Percentiles rank a stretch among this genome's conserved stretches.
Evolutionary conservation across 2,329 filamentous ascomycete species (phyloP).

Genomic region (Hysterium pulicare): DNA sequence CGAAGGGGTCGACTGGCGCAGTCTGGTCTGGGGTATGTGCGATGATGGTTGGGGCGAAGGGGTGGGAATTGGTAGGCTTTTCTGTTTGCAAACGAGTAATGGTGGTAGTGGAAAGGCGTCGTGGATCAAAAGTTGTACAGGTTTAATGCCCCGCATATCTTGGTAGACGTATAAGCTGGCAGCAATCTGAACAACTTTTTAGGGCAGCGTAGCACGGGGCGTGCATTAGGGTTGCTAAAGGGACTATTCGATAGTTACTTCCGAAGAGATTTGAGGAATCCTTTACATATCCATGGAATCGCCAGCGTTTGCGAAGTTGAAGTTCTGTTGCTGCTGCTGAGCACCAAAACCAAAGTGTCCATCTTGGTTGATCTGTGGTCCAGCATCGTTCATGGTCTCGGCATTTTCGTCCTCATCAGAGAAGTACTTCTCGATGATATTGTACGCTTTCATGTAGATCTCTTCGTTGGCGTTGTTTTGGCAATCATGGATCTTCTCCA

Average conservation of each 20-base stretch:
- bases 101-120: constrained; percentile 11
- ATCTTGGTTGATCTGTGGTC: constrained; percentile 66
- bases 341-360: constrained; percentile 78
- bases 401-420: constrained; percentile 89
- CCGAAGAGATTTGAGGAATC: no score
- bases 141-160: no score
- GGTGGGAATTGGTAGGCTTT: constrained; percentile 10
- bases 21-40: constrained; percentile 13
- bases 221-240: no score
- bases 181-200: no score
- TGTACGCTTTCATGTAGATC: constrained; percentile 99
- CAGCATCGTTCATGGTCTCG: constrained; percentile 75
- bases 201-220: no score
- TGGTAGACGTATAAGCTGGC: no score
- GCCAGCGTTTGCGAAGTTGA: constrained; percentile 83
- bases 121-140: constrained; percentile 24
- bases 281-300: constrained; percentile 73
- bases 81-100: constrained; percentile 4
- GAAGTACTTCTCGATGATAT: constrained; percentile 99
- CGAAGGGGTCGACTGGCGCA: constrained; percentile 22
- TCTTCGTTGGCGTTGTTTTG: constrained; percentile 99
- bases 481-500: constrained; percentile 99
- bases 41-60: constrained; percentile 4
- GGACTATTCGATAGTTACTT: no score
- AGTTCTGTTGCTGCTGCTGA: constrained; percentile 66